Conservation (phyloP, 75 land plant genomes). For the Pinus tabuliformis region DNA sequence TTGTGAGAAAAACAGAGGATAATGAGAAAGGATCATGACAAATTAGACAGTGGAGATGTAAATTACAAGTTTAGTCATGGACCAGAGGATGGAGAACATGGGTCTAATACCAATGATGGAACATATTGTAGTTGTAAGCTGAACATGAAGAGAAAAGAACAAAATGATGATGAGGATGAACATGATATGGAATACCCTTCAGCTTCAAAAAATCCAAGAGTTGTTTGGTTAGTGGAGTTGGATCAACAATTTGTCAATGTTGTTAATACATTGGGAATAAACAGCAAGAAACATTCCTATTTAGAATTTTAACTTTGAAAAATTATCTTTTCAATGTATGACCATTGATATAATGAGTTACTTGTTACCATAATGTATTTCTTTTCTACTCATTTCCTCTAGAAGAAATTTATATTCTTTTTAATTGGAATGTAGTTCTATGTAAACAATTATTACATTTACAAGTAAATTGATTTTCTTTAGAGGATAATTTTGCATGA, state of each 20-base stretch:
- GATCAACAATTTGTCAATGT: constrained; percentile 89
- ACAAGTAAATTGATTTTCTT: neutral
- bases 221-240: constrained; percentile 91
- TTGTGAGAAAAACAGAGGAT: constrained; percentile 59
- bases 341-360: neutral
- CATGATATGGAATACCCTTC: constrained; percentile 67
- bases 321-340: neutral
- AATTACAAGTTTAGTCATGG: constrained; percentile 16
- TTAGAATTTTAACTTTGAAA: neutral
- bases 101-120: constrained; percentile 15
- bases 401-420: neutral
- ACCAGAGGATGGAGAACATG: constrained; percentile 26
- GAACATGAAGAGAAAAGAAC: constrained; percentile 57
- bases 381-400: neutral
- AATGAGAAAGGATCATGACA: constrained; percentile 22
- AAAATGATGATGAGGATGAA: constrained; percentile 45
- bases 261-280: constrained; percentile 83
- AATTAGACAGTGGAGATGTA: constrained; percentile 20
- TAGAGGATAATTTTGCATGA: neutral
- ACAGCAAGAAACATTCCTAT: constrained; percentile 59
- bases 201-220: constrained; percentile 74
- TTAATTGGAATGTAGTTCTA: neutral
- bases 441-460: neutral
- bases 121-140: constrained; percentile 36
- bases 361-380: neutral